These are phyloP conservation scores for Monosporascus sp. DNA, from an alignment of 2,329 filamentous ascomycete genomes.

Conservation along the genomic window DNA sequence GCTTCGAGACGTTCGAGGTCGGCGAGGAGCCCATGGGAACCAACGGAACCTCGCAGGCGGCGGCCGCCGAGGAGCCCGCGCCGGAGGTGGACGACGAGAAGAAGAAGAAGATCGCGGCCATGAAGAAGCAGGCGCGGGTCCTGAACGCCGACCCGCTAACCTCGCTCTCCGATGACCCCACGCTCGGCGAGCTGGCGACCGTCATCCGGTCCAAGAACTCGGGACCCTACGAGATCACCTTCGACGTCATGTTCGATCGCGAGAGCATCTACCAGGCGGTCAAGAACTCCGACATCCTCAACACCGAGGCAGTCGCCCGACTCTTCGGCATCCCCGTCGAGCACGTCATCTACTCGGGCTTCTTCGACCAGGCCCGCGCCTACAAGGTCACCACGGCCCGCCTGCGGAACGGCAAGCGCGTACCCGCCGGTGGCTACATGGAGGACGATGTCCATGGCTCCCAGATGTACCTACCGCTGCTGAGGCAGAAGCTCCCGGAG, in stretches of 20 bases:
- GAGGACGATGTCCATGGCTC: constrained; percentile 27
- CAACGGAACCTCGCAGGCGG: not conserved
- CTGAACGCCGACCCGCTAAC: constrained; percentile 1
- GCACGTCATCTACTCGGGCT: constrained; percentile 33
- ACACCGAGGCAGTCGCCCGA: constrained; percentile 26
- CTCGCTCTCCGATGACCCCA: not conserved
- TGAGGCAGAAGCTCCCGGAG: constrained; percentile 14
- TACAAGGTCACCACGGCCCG: constrained; percentile 40
- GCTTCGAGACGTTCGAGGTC: constrained; percentile 7
- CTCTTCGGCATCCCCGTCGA: constrained; percentile 23
- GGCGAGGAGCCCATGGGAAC: constrained; percentile 14
- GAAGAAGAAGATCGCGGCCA: not conserved
- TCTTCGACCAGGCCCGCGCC: constrained; percentile 40
- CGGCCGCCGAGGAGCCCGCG: not conserved
- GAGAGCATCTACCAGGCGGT: constrained; percentile 29
- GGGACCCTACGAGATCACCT: constrained; percentile 46
- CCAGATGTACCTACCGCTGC: constrained; percentile 22
- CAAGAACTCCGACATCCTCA: constrained; percentile 31
- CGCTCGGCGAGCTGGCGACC: constrained; percentile 30
- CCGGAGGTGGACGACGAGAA: not conserved
- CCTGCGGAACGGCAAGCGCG: constrained; percentile 11
- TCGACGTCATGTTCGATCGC: constrained; percentile 44
- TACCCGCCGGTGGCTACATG: constrained; percentile 23
- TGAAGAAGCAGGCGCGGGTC: constrained; percentile 1
- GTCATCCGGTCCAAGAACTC: constrained; percentile 45